A percentile compares a stretch with the other conserved stretches of the same genome.
phyloP scores from a whole-genome alignment of 2,329 filamentous ascomycete genomes.

The Penicillium sp. region DNA sequence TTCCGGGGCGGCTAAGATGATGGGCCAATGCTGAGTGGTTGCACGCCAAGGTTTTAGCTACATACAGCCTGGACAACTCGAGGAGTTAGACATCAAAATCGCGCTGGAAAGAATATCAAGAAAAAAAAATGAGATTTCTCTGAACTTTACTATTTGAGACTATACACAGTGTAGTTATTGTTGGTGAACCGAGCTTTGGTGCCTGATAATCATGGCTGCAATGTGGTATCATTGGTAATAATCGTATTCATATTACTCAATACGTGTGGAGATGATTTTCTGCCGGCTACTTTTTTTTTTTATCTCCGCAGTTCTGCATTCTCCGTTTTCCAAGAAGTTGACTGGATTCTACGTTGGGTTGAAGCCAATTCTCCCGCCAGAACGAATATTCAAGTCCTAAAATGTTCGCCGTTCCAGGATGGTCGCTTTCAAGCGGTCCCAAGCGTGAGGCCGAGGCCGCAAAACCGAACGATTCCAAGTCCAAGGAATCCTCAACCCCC shows the following conservation, averaged over 20 bases:
- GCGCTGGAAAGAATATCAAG: neutral
- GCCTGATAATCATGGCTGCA: neutral
- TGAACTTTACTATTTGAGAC: neutral
- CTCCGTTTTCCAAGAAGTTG: neutral
- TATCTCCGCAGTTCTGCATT: neutral
- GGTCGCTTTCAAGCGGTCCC: conserved; percentile 74
- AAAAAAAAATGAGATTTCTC: no score
- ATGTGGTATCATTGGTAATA: neutral
- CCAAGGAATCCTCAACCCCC: conserved; percentile 8
- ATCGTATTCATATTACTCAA: neutral
- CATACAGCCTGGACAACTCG: neutral
- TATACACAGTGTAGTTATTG: neutral
- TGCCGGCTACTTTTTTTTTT: neutral
- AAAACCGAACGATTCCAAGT: conserved; percentile 31
- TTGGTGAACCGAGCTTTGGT: neutral
- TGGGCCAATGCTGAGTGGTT: neutral
- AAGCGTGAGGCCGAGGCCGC: conserved; percentile 64
- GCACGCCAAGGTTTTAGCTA: neutral
- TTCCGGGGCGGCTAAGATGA: neutral
- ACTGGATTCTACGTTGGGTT: neutral
- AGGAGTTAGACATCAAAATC: neutral
- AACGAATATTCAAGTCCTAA: neutral
- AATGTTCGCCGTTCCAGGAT: conserved; percentile 91
- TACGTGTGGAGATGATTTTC: conserved; percentile 4
- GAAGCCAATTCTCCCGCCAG: neutral